Conservation (phyloP, 73 alveolate species). For the Stentor roeselii region DNA sequence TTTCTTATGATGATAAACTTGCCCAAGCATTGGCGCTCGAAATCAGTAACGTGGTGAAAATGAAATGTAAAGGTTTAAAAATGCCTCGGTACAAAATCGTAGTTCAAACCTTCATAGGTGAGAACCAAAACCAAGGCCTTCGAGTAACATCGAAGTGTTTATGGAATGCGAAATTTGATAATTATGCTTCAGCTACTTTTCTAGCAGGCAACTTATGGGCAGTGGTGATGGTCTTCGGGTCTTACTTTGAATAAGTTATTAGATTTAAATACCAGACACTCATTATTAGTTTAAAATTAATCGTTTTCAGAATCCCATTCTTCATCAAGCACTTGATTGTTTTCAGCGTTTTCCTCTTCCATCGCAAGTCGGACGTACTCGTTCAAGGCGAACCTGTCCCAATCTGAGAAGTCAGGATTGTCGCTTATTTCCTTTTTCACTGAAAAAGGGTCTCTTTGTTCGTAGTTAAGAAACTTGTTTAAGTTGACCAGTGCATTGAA, state of each 20-base stretch:
- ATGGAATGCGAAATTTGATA: constrained; percentile 76
- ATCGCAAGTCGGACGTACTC: constrained; percentile 92
- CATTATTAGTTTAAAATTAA: not conserved
- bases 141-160: constrained; percentile 81
- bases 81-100: constrained; percentile 65
- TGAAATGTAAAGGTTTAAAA: constrained; percentile 10
- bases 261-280: too few species aligned
- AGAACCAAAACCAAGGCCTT: constrained; percentile 86
- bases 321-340: not conserved
- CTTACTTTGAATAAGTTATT: constrained; percentile 18
- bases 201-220: constrained; percentile 18
- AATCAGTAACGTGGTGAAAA: constrained; percentile 18
- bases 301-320: constrained; percentile 31
- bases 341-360: constrained; percentile 88
- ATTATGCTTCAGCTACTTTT: constrained; percentile 56
- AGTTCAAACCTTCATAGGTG: constrained; percentile 87
- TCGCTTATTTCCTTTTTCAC: constrained; percentile 63
- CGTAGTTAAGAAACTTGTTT: constrained; percentile 68
- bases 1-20: not conserved
- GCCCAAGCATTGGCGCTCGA: constrained; percentile 30
- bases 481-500: constrained; percentile 72
- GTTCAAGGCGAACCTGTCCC: constrained; percentile 97
- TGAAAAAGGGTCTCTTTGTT: constrained; percentile 70
- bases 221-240: constrained; percentile 32
- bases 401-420: constrained; percentile 93